Percentiles rank a stretch among this genome's conserved stretches.
These are phyloP conservation scores for Gamarada debralockiae DNA, from an alignment of 495 filamentous ascomycete genomes.

Conservation along the genomic window DNA sequence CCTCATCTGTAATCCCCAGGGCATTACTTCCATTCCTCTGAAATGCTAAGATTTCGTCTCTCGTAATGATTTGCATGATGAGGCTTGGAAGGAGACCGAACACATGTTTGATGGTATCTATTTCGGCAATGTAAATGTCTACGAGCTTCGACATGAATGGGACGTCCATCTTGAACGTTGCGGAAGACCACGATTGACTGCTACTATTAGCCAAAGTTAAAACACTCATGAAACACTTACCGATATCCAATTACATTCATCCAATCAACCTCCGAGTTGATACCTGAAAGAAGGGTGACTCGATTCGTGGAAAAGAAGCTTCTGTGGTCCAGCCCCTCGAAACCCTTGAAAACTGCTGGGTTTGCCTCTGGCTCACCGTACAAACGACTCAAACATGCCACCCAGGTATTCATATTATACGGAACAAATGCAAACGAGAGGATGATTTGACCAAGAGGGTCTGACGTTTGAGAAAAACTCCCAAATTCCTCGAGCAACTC, in stretches of 20 bases:
- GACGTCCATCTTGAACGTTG: conserved; percentile 34
- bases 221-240: background rate
- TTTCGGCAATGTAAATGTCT: conserved; percentile 33
- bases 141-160: conserved; percentile 32
- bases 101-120: conserved; percentile 29
- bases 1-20: conserved; percentile 36
- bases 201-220: conserved; percentile 21
- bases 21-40: conserved; percentile 44
- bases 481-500: background rate
- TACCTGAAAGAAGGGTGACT: conserved; percentile 37
- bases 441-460: conserved; percentile 4
- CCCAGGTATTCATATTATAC: conserved; percentile 1
- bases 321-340: conserved; percentile 33
- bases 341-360: conserved; percentile 40
- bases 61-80: conserved; percentile 41
- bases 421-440: conserved; percentile 16
- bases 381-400: conserved; percentile 26
- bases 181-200: conserved; percentile 41
- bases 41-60: conserved; percentile 36
- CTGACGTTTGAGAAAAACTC: background rate
- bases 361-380: conserved; percentile 35
- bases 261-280: conserved; percentile 29
- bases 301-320: conserved; percentile 33
- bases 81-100: conserved; percentile 34
- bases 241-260: conserved; percentile 24